Evolutionary conservation across 441 rosid species (phyloP), one percentile per base, ranked within the genome.

Genomic region (Populus hybrid): DNA sequence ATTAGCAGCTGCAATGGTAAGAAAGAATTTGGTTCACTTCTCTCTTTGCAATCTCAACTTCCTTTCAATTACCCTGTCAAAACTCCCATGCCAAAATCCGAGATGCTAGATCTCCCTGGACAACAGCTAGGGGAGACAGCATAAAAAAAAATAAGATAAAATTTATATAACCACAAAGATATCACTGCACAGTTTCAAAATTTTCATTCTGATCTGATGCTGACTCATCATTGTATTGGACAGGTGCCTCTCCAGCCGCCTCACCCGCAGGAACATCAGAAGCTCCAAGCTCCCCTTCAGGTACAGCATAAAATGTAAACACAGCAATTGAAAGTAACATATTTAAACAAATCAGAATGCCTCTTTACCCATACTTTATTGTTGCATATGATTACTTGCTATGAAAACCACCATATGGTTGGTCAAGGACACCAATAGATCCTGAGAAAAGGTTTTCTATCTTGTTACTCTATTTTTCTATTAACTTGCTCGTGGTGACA

Each of bases 171-270:
- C 32, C n/a, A 23, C 18, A 3, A 28, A 35, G 16, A 6, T 5
- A n/a, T 64, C 10, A 67, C 16, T 12, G 53, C 70, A 65, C 6
- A n/a, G 11, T 53, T 14, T 34, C 34, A 35, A 35, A 20, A 46
- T 38, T 38, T 0, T 30, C 18, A 26, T 40, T 71, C 10, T 65
- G 20, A 66, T 63, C 6, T 18, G 9, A 69, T 72, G 63, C 77
- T 85, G 69, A 79, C 79, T 67, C 53, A 10, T 35, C 28, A 16
- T 46, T 67, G 34, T 57, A 67, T 76, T 76, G 63, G 42, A 32
- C 92, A 93, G 98, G 89, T 82, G 88, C 88, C 79, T 88, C 97
- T 81, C 92, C 89, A 32, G 85, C 95, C 1, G 89, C 76, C 74
- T 83, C 97, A 73, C 98, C 98, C 18, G 82, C 89, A 65, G 96